Evolutionary conservation across 2,329 filamentous ascomycete genomes (phyloP).

Genomic region (Fusarium anguioides): DNA sequence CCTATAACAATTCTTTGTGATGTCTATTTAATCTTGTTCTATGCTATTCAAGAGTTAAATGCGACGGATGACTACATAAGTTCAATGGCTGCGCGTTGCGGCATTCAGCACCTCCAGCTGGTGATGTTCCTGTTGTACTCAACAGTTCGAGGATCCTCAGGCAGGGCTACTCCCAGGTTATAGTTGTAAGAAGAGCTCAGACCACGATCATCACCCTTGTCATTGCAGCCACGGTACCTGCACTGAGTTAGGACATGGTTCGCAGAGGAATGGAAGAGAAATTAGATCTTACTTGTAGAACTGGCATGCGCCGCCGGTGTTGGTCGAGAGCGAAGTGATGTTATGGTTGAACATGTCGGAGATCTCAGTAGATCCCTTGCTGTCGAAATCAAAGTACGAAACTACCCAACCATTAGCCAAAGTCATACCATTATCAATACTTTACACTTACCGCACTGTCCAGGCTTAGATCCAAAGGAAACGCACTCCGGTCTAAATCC

Average conservation of each 20-base stretch:
- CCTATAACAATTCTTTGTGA: too few species aligned
- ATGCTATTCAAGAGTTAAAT: too few species aligned
- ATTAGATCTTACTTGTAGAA: background rate
- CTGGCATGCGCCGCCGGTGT: constrained; percentile 1
- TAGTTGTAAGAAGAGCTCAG: background rate
- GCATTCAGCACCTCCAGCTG: background rate
- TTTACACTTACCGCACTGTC: background rate
- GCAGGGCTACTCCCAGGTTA: background rate
- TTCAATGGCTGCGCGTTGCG: background rate
- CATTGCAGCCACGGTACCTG: background rate
- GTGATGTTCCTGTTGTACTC: background rate
- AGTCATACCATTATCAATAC: background rate
- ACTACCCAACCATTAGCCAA: background rate
- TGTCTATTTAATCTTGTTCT: too few species aligned
- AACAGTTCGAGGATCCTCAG: background rate
- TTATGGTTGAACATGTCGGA: background rate
- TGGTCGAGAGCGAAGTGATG: background rate
- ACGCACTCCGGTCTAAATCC: background rate
- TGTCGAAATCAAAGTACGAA: background rate
- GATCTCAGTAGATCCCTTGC: background rate
- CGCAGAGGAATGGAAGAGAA: background rate
- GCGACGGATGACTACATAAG: background rate
- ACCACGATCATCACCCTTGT: fast-evolving
- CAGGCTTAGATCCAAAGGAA: background rate
- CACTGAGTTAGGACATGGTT: background rate